Conservation (phyloP, 768 basidiomycete species). For the Lyophyllum semitale region DNA sequence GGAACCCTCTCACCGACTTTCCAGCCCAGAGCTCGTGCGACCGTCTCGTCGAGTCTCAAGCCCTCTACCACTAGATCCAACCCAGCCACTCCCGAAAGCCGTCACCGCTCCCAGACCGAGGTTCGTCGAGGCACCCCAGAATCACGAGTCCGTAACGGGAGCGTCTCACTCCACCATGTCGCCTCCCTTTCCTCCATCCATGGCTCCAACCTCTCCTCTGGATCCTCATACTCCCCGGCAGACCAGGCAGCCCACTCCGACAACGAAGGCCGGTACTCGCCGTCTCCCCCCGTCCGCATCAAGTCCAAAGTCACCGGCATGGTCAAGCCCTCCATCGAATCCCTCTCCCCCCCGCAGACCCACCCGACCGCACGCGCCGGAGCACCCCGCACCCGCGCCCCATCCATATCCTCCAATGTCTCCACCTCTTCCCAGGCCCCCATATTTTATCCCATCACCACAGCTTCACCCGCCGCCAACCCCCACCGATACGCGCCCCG, state of each 20-base stretch:
- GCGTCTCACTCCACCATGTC: constrained; percentile 37
- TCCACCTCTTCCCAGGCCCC: constrained; percentile 28
- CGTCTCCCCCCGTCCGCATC: constrained; percentile 39
- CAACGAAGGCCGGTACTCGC: constrained; percentile 19
- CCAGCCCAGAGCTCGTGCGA: constrained; percentile 25
- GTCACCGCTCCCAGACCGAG: constrained; percentile 26
- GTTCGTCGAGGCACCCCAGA: constrained; percentile 15
- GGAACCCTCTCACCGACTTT: constrained; percentile 34
- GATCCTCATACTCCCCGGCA: constrained; percentile 17
- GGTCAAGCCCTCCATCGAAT: constrained; percentile 34
- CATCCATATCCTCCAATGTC: constrained; percentile 41
- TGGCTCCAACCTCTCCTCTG: constrained; percentile 17
- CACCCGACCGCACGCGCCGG: constrained; percentile 29
- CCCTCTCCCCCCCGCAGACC: constrained; percentile 19
- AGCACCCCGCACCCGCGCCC: constrained; percentile 33
- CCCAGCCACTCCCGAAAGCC: constrained; percentile 25
- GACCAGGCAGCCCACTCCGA: constrained; percentile 12
- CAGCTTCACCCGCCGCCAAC: constrained; percentile 55
- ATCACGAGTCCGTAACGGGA: constrained; percentile 27
- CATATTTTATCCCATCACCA: constrained; percentile 58
- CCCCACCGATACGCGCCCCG: constrained; percentile 54
- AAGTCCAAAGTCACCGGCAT: constrained; percentile 63
- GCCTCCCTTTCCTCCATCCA: constrained; percentile 39
- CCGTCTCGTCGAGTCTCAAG: constrained; percentile 24
- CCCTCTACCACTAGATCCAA: constrained; percentile 28